These are phyloP conservation scores for Teratosphaeria pseudoeucalypti DNA, from an alignment of 2,329 filamentous ascomycete genomes.

Conservation along the genomic window DNA sequence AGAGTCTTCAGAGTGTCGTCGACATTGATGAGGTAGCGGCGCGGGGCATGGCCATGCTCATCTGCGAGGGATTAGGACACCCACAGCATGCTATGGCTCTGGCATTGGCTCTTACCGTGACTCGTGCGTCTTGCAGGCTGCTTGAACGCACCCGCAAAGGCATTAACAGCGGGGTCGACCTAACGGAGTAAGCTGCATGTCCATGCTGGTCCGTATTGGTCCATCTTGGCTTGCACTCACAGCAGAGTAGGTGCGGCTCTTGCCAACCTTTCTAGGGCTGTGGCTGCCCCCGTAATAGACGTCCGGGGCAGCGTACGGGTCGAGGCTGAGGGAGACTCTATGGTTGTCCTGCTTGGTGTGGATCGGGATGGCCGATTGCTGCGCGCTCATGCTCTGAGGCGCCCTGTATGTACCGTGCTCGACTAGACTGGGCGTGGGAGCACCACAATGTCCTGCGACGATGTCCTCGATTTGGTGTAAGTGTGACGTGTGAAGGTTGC, in stretches of 20 bases:
- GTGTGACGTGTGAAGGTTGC: not conserved
- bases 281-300: slow-evolving; percentile 50
- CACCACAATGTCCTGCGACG: not conserved
- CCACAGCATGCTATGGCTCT: slow-evolving; percentile 1
- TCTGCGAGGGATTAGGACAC: slow-evolving; percentile 35
- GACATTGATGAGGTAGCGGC: slow-evolving; percentile 79
- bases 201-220: slow-evolving; percentile 1
- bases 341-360: slow-evolving; percentile 6
- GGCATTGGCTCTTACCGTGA: slow-evolving; percentile 15
- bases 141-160: slow-evolving; percentile 11
- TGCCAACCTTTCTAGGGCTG: slow-evolving; percentile 35
- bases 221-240: slow-evolving; percentile 29
- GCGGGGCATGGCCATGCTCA: slow-evolving; percentile 57
- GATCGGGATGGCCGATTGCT: slow-evolving; percentile 20
- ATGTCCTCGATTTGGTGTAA: not conserved
- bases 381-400: slow-evolving; percentile 26
- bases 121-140: slow-evolving; percentile 19
- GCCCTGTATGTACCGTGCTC: not conserved
- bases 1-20: slow-evolving; percentile 71
- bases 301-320: slow-evolving; percentile 48
- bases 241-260: slow-evolving; percentile 45
- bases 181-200: slow-evolving; percentile 6
- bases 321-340: slow-evolving; percentile 28
- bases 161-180: slow-evolving; percentile 13
- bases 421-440: not conserved